A percentile compares a stretch with the other conserved stretches of the same genome.
These are phyloP conservation scores for Metarhizium sp. DNA, from an alignment of 2,329 filamentous ascomycete genomes.

Conservation along the genomic window DNA sequence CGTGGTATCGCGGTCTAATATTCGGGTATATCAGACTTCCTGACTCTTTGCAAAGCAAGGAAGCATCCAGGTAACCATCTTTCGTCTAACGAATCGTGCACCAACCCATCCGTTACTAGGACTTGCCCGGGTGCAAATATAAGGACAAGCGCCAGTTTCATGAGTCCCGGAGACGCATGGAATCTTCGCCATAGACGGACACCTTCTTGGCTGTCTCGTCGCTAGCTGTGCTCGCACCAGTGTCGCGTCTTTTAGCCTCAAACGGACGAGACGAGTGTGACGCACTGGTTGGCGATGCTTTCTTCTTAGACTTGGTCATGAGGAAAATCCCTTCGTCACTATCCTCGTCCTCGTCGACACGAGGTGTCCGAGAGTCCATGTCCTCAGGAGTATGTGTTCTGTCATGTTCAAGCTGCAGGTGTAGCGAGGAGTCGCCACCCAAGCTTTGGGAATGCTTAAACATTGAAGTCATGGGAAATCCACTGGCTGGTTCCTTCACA, in stretches of 20 bases:
- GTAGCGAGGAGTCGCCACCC: constrained; percentile 21
- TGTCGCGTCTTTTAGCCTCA: constrained; percentile 42
- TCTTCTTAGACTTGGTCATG: constrained; percentile 44
- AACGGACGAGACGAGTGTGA: constrained; percentile 18
- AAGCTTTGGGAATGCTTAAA: constrained; percentile 23
- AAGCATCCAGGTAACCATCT: not conserved
- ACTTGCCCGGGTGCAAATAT: constrained; percentile 10
- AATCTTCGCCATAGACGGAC: constrained; percentile 24
- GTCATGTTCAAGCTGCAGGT: constrained; percentile 17
- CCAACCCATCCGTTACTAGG: constrained; percentile 4
- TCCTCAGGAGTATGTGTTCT: constrained; percentile 4
- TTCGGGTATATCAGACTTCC: not conserved
- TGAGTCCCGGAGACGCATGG: not conserved
- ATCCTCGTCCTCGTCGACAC: constrained; percentile 34
- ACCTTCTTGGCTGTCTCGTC: constrained; percentile 57
- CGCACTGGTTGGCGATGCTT: constrained; percentile 16
- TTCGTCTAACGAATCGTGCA: constrained; percentile 5
- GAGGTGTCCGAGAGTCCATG: not conserved
- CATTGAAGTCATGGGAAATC: constrained; percentile 36
- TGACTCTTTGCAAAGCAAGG: not conserved
- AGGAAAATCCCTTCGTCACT: constrained; percentile 46
- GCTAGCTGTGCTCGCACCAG: constrained; percentile 51
- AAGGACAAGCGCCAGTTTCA: not conserved
- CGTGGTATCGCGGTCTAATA: not conserved
- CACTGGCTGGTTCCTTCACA: constrained; percentile 34